Conservation (phyloP, 805 yeast species). For the Ogataea salicorniae region DNA sequence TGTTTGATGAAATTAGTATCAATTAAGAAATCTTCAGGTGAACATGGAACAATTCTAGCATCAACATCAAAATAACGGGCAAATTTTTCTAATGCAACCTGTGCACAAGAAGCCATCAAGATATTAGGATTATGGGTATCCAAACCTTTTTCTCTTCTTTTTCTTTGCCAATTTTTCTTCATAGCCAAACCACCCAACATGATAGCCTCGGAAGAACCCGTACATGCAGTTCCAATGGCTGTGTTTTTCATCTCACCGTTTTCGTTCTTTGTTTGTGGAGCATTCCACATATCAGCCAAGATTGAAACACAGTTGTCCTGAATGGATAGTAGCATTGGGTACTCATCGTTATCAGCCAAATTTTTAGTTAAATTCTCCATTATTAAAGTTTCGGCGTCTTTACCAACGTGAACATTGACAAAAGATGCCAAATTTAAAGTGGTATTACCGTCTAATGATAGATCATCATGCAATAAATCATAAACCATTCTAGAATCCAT, state of each 20-base stretch:
- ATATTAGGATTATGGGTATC: slow-evolving; percentile 69
- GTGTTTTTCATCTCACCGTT: slow-evolving; percentile 12
- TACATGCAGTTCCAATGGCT: slow-evolving; percentile 84
- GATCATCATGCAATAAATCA: slow-evolving; percentile 62
- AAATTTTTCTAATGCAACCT: slow-evolving; percentile 90
- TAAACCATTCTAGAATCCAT: slow-evolving; percentile 49
- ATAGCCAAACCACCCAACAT: slow-evolving; percentile 91
- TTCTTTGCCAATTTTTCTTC: slow-evolving; percentile 84
- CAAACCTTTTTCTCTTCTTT: slow-evolving; percentile 54
- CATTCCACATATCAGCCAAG: slow-evolving; percentile 76
- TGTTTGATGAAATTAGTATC: slow-evolving; percentile 57
- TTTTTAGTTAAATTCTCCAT: slow-evolving; percentile 76
- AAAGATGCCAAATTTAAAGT: slow-evolving; percentile 82
- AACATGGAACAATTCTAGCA: slow-evolving; percentile 66
- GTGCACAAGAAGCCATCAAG: slow-evolving; percentile 88
- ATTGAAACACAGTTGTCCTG: slow-evolving; percentile 82
- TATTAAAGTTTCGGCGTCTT: slow-evolving; percentile 48
- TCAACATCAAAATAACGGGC: slow-evolving; percentile 94
- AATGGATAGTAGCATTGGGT: slow-evolving; percentile 75
- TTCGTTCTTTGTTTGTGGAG: slow-evolving; percentile 33
- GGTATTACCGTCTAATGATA: slow-evolving; percentile 80
- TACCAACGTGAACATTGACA: slow-evolving; percentile 69
- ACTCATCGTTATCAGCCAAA: slow-evolving; percentile 90
- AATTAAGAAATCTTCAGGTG: slow-evolving; percentile 56
- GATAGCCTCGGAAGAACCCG: slow-evolving; percentile 92